These are phyloP conservation scores for Lobosporangium transversale DNA, from an alignment of 192 early-diverging fungal genomes.

Conservation along the genomic window DNA sequence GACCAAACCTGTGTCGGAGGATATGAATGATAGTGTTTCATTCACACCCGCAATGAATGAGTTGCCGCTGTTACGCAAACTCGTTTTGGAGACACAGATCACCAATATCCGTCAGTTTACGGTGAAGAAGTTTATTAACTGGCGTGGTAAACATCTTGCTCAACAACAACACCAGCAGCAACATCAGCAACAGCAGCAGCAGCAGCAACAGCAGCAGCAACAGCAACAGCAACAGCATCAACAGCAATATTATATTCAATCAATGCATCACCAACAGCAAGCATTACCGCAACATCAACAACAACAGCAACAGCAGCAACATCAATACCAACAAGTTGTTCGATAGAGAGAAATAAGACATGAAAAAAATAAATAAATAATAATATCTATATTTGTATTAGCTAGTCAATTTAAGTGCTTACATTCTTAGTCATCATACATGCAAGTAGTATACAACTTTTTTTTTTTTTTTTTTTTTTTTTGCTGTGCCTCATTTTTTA, in stretches of 20 bases:
- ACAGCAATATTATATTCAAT: background rate
- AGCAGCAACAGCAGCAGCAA: conserved; percentile 2
- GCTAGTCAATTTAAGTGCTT: too few relatives aligned
- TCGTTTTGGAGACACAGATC: conserved; percentile 64
- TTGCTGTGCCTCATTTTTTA: too few relatives aligned
- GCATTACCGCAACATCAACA: conserved; percentile 6
- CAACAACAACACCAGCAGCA: conserved; percentile 26
- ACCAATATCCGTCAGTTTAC: conserved; percentile 63
- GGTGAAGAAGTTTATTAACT: conserved; percentile 67
- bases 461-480: too few relatives aligned
- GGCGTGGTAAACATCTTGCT: conserved; percentile 53
- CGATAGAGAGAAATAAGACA: conserved; percentile 11
- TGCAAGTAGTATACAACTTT: too few relatives aligned
- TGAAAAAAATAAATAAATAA: background rate
- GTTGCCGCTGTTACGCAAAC: conserved; percentile 57
- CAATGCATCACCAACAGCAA: conserved; percentile 12
- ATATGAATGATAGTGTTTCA: conserved; percentile 17
- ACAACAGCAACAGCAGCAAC: conserved; percentile 8
- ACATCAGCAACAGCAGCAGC: conserved; percentile 2
- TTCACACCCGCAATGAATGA: conserved; percentile 51
- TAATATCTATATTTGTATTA: too few relatives aligned
- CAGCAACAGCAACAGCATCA: conserved; percentile 13
- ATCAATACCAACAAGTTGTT: conserved; percentile 32
- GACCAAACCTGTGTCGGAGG: conserved; percentile 3
- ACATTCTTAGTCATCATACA: too few relatives aligned